Percentiles rank a stretch among this genome's conserved stretches.
Evolutionary conservation across 805 yeast genomes (phyloP).

Genomic region (Wickerhamiella hasegawae): DNA sequence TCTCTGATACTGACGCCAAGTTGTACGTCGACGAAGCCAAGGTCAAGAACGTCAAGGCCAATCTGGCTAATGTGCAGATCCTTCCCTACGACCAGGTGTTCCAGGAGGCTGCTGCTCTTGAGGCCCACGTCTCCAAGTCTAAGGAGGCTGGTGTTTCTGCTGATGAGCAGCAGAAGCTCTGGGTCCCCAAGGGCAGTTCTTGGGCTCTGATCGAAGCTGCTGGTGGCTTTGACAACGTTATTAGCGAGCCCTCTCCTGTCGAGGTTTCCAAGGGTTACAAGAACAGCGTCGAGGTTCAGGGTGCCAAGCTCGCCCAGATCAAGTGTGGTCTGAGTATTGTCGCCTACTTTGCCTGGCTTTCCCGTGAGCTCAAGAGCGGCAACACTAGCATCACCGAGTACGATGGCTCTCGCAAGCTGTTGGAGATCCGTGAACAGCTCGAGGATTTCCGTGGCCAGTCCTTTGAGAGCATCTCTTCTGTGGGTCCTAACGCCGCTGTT

Average conservation of each 20-base stretch:
- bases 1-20: constrained; percentile 25
- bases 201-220: constrained; percentile 52
- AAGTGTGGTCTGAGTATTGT: constrained; percentile 71
- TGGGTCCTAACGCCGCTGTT: constrained; percentile 64
- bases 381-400: constrained; percentile 35
- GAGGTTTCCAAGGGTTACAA: constrained; percentile 59
- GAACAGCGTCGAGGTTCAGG: constrained; percentile 52
- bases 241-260: constrained; percentile 40
- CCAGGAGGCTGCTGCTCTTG: constrained; percentile 28
- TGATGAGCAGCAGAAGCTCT: constrained; percentile 23
- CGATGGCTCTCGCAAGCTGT: constrained; percentile 38
- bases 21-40: constrained; percentile 40
- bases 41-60: constrained; percentile 25
- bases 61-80: constrained; percentile 33
- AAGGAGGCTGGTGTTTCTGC: constrained; percentile 7
- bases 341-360: constrained; percentile 72
- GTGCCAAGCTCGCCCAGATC: constrained; percentile 60
- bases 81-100: constrained; percentile 44
- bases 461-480: constrained; percentile 57
- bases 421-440: constrained; percentile 26
- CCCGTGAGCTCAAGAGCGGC: constrained; percentile 31
- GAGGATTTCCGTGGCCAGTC: constrained; percentile 40
- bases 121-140: background rate
- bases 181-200: constrained; percentile 42
- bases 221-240: constrained; percentile 25